phyloP scores from a whole-genome alignment of 495 filamentous ascomycete species.

The Recurvomyces mirabilis region DNA sequence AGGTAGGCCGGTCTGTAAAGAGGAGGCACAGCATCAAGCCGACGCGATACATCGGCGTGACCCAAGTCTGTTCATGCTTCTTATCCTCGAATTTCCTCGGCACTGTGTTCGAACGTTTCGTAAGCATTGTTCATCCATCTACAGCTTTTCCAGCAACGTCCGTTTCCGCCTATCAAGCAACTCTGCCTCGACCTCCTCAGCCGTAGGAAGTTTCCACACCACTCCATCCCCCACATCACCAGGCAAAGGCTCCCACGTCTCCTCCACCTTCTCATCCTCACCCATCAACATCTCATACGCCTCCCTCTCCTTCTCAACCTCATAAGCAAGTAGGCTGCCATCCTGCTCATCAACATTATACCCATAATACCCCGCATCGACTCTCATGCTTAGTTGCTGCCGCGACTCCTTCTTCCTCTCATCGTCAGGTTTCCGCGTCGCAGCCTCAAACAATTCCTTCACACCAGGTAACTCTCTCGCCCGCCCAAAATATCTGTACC shows the following conservation, averaged over 20 bases:
- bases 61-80: too few relatives aligned
- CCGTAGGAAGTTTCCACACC: constrained; percentile 71
- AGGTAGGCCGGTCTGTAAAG: too few relatives aligned
- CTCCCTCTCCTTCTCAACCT: constrained; percentile 71
- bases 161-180: constrained; percentile 75
- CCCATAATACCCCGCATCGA: constrained; percentile 93
- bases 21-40: too few relatives aligned
- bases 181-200: constrained; percentile 88
- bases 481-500: constrained; percentile 85
- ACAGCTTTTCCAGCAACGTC: constrained; percentile 70
- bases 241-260: constrained; percentile 73
- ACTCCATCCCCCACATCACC: constrained; percentile 75
- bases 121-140: too few relatives aligned
- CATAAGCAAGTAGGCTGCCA: constrained; percentile 69
- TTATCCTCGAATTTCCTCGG: too few relatives aligned
- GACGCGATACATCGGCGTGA: too few relatives aligned
- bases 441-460: constrained; percentile 89
- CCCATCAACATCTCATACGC: constrained; percentile 54
- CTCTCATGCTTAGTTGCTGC: constrained; percentile 64
- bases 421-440: constrained; percentile 44
- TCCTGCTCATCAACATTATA: constrained; percentile 94
- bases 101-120: too few relatives aligned
- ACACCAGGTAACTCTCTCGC: constrained; percentile 88
- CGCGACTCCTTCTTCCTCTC: constrained; percentile 45
- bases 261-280: constrained; percentile 30